Evolutionary conservation across 306 rosid species (phyloP).

Genomic region (Pterocarpus santalinus): DNA sequence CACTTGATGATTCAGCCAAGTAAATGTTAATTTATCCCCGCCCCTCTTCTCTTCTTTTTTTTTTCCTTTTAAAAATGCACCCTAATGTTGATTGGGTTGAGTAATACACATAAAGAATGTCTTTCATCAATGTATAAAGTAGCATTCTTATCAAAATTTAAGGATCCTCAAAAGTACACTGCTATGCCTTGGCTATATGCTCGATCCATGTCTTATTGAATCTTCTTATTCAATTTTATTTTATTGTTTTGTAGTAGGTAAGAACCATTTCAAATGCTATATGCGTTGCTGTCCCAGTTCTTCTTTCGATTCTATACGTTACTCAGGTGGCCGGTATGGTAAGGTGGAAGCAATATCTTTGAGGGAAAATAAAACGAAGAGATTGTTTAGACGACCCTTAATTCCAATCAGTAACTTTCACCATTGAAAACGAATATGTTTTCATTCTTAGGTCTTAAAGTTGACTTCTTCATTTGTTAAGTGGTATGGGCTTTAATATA

Average conservation of each 20-base stretch:
- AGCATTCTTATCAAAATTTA: neutral
- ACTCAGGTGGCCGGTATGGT: neutral
- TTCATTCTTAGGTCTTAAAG: neutral
- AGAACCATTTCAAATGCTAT: neutral
- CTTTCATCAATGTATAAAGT: neutral
- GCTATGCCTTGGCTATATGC: constrained; percentile 5
- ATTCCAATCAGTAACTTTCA: neutral
- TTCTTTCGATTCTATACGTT: constrained; percentile 24
- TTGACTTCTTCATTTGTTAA: neutral
- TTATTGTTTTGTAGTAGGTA: neutral
- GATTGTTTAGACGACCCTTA: neutral
- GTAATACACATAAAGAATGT: neutral
- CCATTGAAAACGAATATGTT: neutral
- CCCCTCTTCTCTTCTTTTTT: neutral
- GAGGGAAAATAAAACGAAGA: neutral
- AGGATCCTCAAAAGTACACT: neutral
- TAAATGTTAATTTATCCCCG: neutral
- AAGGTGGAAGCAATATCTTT: constrained; percentile 5
- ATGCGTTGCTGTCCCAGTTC: neutral
- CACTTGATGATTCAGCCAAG: constrained; percentile 27
- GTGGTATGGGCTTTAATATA: neutral
- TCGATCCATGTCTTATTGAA: neutral
- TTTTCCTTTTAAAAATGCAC: constrained; percentile 1
- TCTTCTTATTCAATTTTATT: constrained; percentile 1
- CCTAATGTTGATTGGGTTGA: constrained; percentile 40